Evolutionary conservation across 495 filamentous ascomycete species (phyloP), one percentile per base, ranked within the genome.

Genomic region (Saxispiralis lemnorum): DNA sequence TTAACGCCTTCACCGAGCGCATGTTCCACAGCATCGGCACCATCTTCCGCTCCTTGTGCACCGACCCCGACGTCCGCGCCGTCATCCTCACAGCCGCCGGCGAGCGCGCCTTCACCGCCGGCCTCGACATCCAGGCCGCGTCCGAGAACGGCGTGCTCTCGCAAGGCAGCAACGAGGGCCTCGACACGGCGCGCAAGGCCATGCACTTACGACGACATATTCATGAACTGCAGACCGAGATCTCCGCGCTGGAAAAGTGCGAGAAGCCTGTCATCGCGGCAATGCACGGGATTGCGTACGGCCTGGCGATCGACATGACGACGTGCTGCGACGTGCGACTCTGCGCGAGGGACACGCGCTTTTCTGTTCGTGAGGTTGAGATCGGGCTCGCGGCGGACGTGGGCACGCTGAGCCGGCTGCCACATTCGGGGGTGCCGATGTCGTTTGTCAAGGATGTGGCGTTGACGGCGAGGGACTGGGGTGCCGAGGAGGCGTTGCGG

Each of bases 301-400:
- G 89, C 1, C 67, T 95, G 18, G 89, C 77, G 7, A 78, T 97
- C 52, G 89, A 97, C 56, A 67, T 97, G 35, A 66, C 76, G 38
- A 73, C 73, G 34, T 76, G 79, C 39, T 73, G 78, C 38, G 89
- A 96, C 55, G 70, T 97, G 41, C 75, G 89, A 11, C 63, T 96
- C 45, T 81, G 73, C 51, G 28, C 49, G 1, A 45, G 35, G 24
- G 46, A 48, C 31, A 67, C 75, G 1, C 66, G 64, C 18, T 82
- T 95, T 51, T 66, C 76, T 0, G 84, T 96, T 17, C 94, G 94
- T 56, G 92, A 96, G 63, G 84, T 94, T 12, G 89, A 95, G 56
- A 92, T 96, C 31, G 89, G 89, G 0, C 60, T 97, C 20, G 89
- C 89, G 11, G 89, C 89, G 13, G 89, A 97, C 59, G 76, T 96